A percentile compares a stretch with the other conserved stretches of the same genome.
Conservation (phyloP, 208 protist genomes). For the Trypanosoma brucei region DNA sequence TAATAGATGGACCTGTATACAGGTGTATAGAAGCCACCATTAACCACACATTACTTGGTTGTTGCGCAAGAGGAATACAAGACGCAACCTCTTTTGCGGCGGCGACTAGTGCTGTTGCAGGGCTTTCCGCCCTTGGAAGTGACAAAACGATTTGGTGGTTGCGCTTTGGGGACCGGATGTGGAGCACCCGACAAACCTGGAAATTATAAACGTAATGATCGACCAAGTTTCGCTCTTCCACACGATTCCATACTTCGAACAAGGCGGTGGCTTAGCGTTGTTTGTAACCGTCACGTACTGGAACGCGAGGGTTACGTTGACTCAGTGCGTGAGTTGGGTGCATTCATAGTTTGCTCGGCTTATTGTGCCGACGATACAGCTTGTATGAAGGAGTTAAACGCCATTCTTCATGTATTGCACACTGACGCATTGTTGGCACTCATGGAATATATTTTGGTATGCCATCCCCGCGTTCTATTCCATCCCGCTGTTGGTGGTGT, state of each 20-base stretch:
- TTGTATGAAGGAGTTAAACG: not conserved
- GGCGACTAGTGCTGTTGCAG: too few species aligned
- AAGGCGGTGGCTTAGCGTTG: slow-evolving; percentile 20
- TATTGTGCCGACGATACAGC: not conserved
- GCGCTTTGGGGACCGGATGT: too few species aligned
- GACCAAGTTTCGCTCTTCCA: not conserved
- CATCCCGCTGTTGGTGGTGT: not conserved
- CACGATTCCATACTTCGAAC: slow-evolving; percentile 10
- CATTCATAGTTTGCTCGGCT: not conserved
- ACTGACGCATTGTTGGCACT: slow-evolving; percentile 42
- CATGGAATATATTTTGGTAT: slow-evolving; percentile 27
- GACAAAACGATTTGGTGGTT: too few species aligned
- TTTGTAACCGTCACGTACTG: slow-evolving; percentile 14
- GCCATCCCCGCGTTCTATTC: slow-evolving; percentile 10
- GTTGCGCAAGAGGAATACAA: too few species aligned
- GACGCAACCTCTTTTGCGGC: too few species aligned
- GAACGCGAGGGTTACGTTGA: slow-evolving; percentile 12
- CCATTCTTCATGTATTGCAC: slow-evolving; percentile 19
- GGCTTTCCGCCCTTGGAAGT: too few species aligned
- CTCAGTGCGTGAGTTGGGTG: slow-evolving; percentile 11
- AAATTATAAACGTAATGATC: too few species aligned
- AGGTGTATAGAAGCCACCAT: too few species aligned
- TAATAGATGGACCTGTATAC: too few species aligned
- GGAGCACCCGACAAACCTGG: too few species aligned
- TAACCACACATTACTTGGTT: too few species aligned